A percentile compares a stretch with the other conserved stretches of the same genome.
Conservation (phyloP, 192 early-diverging fungal species). For the Phlyctochytrium arcticum region DNA sequence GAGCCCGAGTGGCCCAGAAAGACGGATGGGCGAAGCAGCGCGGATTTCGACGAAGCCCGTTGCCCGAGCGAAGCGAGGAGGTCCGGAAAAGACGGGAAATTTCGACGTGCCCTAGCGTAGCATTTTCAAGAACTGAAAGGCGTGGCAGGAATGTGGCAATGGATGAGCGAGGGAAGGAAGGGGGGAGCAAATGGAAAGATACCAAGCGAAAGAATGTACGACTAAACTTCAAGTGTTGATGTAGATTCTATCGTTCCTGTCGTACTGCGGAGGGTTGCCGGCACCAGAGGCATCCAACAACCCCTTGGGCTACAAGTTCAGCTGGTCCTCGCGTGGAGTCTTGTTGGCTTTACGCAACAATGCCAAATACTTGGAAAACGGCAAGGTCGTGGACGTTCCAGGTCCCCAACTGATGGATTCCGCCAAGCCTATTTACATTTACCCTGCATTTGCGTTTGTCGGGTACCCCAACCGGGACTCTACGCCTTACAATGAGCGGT, state of each 20-base stretch:
- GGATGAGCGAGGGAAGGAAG: no score
- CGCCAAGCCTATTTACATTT: conserved; percentile 87
- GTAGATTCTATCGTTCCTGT: conserved; percentile 74
- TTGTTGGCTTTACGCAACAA: conserved; percentile 91
- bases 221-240: no score
- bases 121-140: no score
- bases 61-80: no score
- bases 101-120: no score
- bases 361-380: conserved; percentile 86
- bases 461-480: conserved; percentile 99
- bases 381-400: conserved; percentile 79
- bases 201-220: no score
- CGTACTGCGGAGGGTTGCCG: conserved; percentile 94
- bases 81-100: no score
- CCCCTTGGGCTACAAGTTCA: conserved; percentile 95
- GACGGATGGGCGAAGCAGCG: no score
- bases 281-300: conserved; percentile 89
- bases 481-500: conserved; percentile 86
- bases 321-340: conserved; percentile 98
- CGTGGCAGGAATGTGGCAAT: no score
- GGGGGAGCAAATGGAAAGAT: no score
- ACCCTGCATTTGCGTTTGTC: conserved; percentile 93
- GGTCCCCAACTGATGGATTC: conserved; percentile 87
- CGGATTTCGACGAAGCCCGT: no score
- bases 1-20: no score